Evolutionary conservation across 192 early-diverging fungal genomes (phyloP), one percentile per base, ranked within the genome.

Genomic region (Haplosporangium gracile): DNA sequence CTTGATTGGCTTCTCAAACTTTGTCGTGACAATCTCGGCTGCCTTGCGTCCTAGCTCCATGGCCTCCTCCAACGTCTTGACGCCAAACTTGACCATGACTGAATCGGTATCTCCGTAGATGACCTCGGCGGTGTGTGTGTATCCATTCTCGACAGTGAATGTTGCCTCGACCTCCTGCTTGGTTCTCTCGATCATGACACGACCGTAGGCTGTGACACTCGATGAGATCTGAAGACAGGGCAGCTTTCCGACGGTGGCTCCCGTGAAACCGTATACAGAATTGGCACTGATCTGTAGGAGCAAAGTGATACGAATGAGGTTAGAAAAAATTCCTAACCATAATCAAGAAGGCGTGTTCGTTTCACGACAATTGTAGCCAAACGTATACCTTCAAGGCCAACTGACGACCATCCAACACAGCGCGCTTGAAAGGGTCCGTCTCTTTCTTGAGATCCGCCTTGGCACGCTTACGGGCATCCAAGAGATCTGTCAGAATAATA

Each of bases 81-180:
- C 92, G 38, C 98, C 98, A 93, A 99, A 99, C 72, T 98, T 97
- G 68, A 99, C 96, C 98, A 99, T 99, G 38, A 99, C 97, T 9
- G 98, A 99, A 92, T 99, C 98, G 0, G 98, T 99, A 85, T 99
- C 98, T 63, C 98, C 98, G 85, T 99, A 99, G 76, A 99, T 97
- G 71, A 99, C 97, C 36, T 92, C 89, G 0, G 97, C 97, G 80
- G 98, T 94, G 77, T 96, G 92, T 49, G 93, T 83, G 77, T 97
- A 98, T 22, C 97, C 97, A 81, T 99, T 99, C 24, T 85, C 93
- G 22, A 97, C 92, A 0, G 94, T 96, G 88, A 90, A 99, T 45
- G 94, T 93, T 47, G 82, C 90, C 80, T 99, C 97, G 0, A 99
- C 96, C 42, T 93, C 94, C 76, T 91, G 80, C 77, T 97, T 96